Evolutionary conservation across 192 early-diverging fungal genomes (phyloP), one percentile per base, ranked within the genome.

Genomic region (Cetraspora pellucida): DNA sequence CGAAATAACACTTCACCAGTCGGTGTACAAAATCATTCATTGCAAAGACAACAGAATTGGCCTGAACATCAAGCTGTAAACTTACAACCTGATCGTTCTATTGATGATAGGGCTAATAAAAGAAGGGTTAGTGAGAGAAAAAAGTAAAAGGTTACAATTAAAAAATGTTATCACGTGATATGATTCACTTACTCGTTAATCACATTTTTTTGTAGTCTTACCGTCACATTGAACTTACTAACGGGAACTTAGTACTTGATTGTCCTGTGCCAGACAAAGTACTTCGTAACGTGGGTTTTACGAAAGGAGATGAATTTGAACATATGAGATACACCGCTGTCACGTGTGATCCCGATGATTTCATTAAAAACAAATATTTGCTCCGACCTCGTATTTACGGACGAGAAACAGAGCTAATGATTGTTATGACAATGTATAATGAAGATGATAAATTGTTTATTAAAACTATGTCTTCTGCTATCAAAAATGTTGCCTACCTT

Each of bases 391-490:
- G 89, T 72, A 84, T 94, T 61, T 81, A 90, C 77, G 84, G 88
- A 46, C 86, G 95, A 74, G 77, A 89, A 54, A 97, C 95, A 2
- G 95, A 97, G 81, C 77, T 97, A 58, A 95, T 95, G 77, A 93
- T 96, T 73, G 95, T 97, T 68, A 88, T 97, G 73, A 97, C 95
- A 52, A 96, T 97, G 95, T 95, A 91, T 84, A 85, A 85, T 76
- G 97, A 98, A 85, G 96, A 97, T 79, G 94, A 97, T 73, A 79
- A 90, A 7, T 82, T 97, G 63, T 97, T 98, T 81, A 91, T 87
- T 81, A 92, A 94, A 83, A 94, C 97, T 2, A 93, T 97, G 89
- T 79, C 88, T 31, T 90, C 91, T 0, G 89, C 96, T n/a, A 91
- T 93, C 87, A 95, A 95, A 82, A 98, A 98, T 84, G 92, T 98